Evolutionary conservation across 2,329 filamentous ascomycete genomes (phyloP).

Genomic region (Aspergillus fischeri): DNA sequence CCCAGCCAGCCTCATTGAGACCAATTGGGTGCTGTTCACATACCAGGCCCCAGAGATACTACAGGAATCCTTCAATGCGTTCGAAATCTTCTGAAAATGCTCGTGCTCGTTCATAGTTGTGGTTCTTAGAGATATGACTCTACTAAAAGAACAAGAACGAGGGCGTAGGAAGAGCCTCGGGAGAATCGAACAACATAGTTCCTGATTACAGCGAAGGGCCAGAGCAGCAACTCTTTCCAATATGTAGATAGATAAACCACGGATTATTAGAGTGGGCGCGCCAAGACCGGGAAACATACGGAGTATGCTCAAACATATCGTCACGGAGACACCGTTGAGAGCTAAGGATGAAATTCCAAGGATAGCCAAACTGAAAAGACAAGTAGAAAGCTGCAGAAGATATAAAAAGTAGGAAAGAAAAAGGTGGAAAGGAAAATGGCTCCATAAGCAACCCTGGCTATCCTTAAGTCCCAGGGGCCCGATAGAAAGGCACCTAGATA

Average conservation of each 20-base stretch:
- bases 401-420: background rate
- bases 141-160: background rate
- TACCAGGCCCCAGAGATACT: background rate
- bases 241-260: background rate
- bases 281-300: background rate
- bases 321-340: background rate
- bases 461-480: background rate
- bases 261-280: background rate
- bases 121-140: background rate
- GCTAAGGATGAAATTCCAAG: background rate
- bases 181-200: background rate
- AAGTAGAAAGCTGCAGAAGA: background rate
- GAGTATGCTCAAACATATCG: background rate
- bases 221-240: background rate
- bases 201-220: background rate
- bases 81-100: background rate
- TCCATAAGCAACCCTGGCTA: background rate
- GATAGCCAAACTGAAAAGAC: background rate
- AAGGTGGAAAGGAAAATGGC: no score
- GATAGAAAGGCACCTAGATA: background rate
- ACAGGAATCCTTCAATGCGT: background rate
- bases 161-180: background rate
- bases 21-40: background rate
- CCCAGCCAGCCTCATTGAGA: background rate
- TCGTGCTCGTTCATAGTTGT: background rate